phyloP scores from a whole-genome alignment of 805 yeast species.

The Wickerhamomyces rabaulensis region DNA sequence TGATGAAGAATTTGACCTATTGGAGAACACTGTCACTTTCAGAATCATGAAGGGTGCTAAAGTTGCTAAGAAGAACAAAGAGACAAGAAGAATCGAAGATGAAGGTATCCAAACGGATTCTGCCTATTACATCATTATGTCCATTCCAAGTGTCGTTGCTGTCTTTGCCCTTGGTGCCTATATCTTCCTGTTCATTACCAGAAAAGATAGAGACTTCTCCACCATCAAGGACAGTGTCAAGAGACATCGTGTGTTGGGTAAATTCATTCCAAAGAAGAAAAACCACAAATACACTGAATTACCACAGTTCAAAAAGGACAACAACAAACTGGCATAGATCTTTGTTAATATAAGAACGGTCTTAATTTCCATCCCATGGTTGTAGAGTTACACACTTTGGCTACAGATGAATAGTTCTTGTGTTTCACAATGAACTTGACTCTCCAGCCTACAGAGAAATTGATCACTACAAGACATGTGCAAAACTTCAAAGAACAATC shows the following conservation, averaged over 20 bases:
- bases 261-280: constrained; percentile 29
- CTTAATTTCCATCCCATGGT: too few species aligned
- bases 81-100: constrained; percentile 36
- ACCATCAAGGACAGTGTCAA: constrained; percentile 32
- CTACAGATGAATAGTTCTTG: background rate
- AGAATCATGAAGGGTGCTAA: constrained; percentile 33
- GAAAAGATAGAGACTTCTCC: constrained; percentile 49
- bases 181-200: constrained; percentile 52
- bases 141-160: constrained; percentile 63
- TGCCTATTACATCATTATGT: constrained; percentile 57
- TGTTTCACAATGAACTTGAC: background rate
- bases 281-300: constrained; percentile 36
- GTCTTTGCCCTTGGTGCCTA: constrained; percentile 60
- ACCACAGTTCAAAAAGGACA: constrained; percentile 30
- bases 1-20: constrained; percentile 61
- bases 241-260: constrained; percentile 36
- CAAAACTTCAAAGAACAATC: constrained; percentile 4
- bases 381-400: too few species aligned
- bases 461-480: constrained; percentile 16
- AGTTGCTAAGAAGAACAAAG: constrained; percentile 37
- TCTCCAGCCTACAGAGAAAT: constrained; percentile 3
- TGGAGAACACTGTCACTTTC: constrained; percentile 49
- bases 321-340: constrained; percentile 2
- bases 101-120: constrained; percentile 42
- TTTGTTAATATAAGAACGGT: too few species aligned